Conservation (phyloP, 352 stramenopile species). For the Globisporangium nodosum region DNA sequence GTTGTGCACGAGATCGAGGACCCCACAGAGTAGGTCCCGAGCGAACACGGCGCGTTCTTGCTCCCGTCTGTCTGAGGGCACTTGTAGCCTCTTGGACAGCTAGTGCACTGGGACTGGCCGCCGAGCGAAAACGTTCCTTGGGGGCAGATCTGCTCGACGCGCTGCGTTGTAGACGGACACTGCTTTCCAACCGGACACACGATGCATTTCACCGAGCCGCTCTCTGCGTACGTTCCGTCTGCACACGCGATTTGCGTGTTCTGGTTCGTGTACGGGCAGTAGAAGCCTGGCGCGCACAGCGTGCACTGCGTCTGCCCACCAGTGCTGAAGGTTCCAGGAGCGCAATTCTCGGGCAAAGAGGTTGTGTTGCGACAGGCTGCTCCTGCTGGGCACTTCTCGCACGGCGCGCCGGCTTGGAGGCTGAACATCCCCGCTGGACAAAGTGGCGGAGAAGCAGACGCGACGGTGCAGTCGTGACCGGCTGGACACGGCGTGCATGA, state of each 20-base stretch:
- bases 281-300: conserved; percentile 44
- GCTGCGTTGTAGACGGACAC: conserved; percentile 39
- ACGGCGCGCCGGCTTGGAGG: conserved; percentile 24
- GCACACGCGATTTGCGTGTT: conserved; percentile 40
- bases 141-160: conserved; percentile 38
- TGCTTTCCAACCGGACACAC: conserved; percentile 52
- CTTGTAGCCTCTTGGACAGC: conserved; percentile 38
- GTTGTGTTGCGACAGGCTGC: conserved; percentile 26
- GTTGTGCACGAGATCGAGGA: conserved; percentile 43
- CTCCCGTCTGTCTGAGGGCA: conserved; percentile 46
- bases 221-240: conserved; percentile 41
- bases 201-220: conserved; percentile 37
- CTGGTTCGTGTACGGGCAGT: conserved; percentile 44
- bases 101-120: conserved; percentile 23
- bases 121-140: conserved; percentile 62
- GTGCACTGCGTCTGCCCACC: conserved; percentile 45
- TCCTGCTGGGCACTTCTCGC: conserved; percentile 36
- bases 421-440: conserved; percentile 51
- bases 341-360: conserved; percentile 28
- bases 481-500: conserved; percentile 25
- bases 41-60: conserved; percentile 34
- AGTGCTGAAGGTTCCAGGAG: conserved; percentile 44
- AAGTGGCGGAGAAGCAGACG: conserved; percentile 14
- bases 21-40: conserved; percentile 34
- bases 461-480: conserved; percentile 42